Evolutionary conservation across 768 basidiomycete genomes (phyloP).

Genomic region (Termitomyces sp.): DNA sequence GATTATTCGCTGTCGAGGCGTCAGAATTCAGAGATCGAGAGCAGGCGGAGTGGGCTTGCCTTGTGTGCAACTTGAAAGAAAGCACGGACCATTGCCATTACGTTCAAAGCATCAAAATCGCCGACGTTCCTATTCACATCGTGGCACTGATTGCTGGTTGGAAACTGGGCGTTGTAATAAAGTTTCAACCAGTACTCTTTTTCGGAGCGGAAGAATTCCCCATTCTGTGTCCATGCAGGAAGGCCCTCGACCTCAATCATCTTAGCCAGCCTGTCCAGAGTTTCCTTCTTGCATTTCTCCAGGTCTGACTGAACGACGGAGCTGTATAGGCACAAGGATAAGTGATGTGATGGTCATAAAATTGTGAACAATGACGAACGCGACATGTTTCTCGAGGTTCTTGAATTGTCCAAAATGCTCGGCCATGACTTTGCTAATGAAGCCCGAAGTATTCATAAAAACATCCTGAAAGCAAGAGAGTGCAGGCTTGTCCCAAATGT

Average conservation of each 20-base stretch:
- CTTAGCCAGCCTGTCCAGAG: constrained; percentile 21
- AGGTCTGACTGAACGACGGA: constrained; percentile 4
- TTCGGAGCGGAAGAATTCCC: constrained; percentile 12
- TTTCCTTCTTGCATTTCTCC: constrained; percentile 13
- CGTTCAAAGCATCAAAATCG: constrained; percentile 34
- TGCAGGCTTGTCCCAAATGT: constrained; percentile 22
- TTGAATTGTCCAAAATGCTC: constrained; percentile 26
- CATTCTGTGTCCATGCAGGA: constrained; percentile 31
- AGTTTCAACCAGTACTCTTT: constrained; percentile 15
- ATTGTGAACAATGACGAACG: constrained; percentile 12
- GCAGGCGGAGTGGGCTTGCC: constrained; percentile 20
- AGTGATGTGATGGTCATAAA: neutral
- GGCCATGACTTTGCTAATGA: constrained; percentile 15
- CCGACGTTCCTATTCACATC: neutral
- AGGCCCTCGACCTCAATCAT: constrained; percentile 30
- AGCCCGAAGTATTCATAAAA: neutral
- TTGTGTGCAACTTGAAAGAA: constrained; percentile 53
- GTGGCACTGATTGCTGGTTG: too few relatives aligned
- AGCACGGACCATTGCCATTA: constrained; percentile 51
- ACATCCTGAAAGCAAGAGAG: constrained; percentile 25
- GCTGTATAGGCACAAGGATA: neutral
- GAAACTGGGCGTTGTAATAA: neutral
- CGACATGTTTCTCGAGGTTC: constrained; percentile 19
- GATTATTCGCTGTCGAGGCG: constrained; percentile 38
- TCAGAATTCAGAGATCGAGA: neutral